phyloP scores from a whole-genome alignment of 306 rosid genomes.

The Cicer judaicum region DNA sequence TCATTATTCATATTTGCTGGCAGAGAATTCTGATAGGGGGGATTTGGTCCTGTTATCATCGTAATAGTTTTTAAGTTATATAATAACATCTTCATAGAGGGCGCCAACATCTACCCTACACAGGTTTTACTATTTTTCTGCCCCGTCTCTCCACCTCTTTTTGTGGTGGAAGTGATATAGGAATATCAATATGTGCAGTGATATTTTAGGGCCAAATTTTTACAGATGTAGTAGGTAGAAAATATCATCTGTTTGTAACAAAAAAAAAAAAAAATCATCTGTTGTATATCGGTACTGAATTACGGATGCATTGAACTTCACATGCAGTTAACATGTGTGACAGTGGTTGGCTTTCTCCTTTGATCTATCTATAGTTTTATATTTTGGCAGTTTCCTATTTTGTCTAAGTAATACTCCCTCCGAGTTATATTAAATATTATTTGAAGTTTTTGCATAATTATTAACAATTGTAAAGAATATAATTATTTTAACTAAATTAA shows the following conservation, averaged over 20 bases:
- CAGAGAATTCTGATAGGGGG: conserved; percentile 37
- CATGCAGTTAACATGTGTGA: not conserved
- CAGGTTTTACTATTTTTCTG: conserved; percentile 40
- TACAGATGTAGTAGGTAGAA: conserved; percentile 42
- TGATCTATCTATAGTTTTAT: not conserved
- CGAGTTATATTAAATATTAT: too few relatives aligned
- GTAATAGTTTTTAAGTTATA: conserved; percentile 15
- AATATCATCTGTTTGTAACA: conserved; percentile 33
- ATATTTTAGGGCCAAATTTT: conserved; percentile 52
- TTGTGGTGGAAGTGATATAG: conserved; percentile 57
- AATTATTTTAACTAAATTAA: too few relatives aligned
- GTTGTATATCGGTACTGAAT: conserved; percentile 54
- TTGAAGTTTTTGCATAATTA: too few relatives aligned
- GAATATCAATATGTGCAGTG: conserved; percentile 42
- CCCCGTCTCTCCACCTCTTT: conserved; percentile 1
- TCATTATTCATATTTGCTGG: conserved; percentile 42
- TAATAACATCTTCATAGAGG: conserved; percentile 47
- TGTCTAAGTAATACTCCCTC: not conserved
- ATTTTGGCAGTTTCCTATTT: not conserved
- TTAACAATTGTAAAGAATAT: too few relatives aligned
- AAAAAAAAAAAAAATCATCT: conserved; percentile 4
- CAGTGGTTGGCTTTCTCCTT: not conserved
- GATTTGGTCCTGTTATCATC: conserved; percentile 28
- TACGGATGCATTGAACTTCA: conserved; percentile 39
- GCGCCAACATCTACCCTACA: conserved; percentile 55